Percentiles rank a stretch among this genome's conserved stretches.
Conservation (phyloP, 2,329 filamentous ascomycete species). For the Alternaria metachromatica region DNA sequence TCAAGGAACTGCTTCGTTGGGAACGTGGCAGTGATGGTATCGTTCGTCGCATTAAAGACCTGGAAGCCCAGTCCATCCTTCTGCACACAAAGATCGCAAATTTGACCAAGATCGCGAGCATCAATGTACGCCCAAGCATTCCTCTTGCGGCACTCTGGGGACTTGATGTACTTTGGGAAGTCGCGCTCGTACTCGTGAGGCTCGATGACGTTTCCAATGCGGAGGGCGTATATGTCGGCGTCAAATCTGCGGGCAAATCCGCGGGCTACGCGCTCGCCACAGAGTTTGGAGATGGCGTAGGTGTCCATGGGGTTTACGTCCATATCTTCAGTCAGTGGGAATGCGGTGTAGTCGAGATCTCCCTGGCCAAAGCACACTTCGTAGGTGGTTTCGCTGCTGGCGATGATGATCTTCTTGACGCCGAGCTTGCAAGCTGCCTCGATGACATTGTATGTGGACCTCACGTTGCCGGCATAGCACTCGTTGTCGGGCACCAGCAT, state of each 20-base stretch:
- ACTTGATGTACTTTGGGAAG: slow-evolving; percentile 59
- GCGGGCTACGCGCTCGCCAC: slow-evolving; percentile 63
- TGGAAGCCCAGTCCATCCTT: slow-evolving; percentile 66
- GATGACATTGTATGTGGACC: slow-evolving; percentile 66
- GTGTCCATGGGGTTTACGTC: slow-evolving; percentile 68
- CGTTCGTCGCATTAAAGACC: slow-evolving; percentile 69
- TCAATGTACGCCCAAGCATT: slow-evolving; percentile 71
- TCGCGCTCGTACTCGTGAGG: slow-evolving; percentile 65
- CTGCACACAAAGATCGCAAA: slow-evolving; percentile 62
- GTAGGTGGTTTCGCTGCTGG: slow-evolving; percentile 66
- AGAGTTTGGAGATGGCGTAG: slow-evolving; percentile 67
- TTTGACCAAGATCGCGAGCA: slow-evolving; percentile 66
- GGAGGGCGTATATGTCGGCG: slow-evolving; percentile 65
- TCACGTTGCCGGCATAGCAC: slow-evolving; percentile 63
- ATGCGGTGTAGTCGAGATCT: slow-evolving; percentile 62
- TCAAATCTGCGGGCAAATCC: slow-evolving; percentile 63
- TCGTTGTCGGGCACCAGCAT: slow-evolving; percentile 68
- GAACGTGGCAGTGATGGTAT: slow-evolving; percentile 63
- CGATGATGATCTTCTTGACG: slow-evolving; percentile 68
- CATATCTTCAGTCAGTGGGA: slow-evolving; percentile 65
- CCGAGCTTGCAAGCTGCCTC: slow-evolving; percentile 68
- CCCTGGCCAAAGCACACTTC: slow-evolving; percentile 68
- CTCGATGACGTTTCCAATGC: slow-evolving; percentile 68
- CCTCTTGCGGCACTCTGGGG: slow-evolving; percentile 60
- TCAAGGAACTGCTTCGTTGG: slow-evolving; percentile 62